Percentiles rank a stretch among this genome's conserved stretches.
These are phyloP conservation scores for Venturia asperata DNA, from an alignment of 2,329 filamentous ascomycete species.

Conservation along the genomic window DNA sequence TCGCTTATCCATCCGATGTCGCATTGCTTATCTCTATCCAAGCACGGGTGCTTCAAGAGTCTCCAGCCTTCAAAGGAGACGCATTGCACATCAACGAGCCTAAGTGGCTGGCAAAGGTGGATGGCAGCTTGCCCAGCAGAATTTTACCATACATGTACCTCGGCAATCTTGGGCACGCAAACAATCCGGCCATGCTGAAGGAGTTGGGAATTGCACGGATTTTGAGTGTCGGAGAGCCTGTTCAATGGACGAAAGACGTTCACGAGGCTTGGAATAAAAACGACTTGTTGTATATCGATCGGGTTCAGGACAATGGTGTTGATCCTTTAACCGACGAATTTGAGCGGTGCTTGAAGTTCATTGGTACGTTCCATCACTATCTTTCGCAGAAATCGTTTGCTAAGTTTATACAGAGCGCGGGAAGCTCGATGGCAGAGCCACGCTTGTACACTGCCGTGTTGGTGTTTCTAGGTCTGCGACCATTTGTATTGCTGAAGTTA, in stretches of 20 bases:
- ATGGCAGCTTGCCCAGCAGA: conserved; percentile 85
- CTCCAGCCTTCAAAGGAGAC: conserved; percentile 43
- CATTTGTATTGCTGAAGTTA: conserved; percentile 98
- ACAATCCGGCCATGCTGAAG: conserved; percentile 76
- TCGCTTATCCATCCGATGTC: conserved; percentile 89
- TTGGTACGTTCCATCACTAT: conserved; percentile 55
- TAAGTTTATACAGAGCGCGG: conserved; percentile 59
- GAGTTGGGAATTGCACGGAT: conserved; percentile 80
- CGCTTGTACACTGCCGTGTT: conserved; percentile 91
- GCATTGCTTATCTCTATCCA: conserved; percentile 71
- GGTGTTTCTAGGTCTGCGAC: conserved; percentile 93
- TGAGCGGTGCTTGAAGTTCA: conserved; percentile 78
- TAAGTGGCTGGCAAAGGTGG: conserved; percentile 72
- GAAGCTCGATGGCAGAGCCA: conserved; percentile 68
- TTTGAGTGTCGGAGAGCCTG: conserved; percentile 83
- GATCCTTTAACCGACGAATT: conserved; percentile 86
- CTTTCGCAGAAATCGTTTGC: conserved; percentile 6
- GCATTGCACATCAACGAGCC: conserved; percentile 46
- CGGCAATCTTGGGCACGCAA: conserved; percentile 86
- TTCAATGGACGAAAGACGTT: conserved; percentile 54
- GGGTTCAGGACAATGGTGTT: conserved; percentile 94
- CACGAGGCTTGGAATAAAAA: conserved; percentile 58
- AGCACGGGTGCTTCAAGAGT: conserved; percentile 64
- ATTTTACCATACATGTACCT: conserved; percentile 93
- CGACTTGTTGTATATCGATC: conserved; percentile 72